Percentiles rank a stretch among this genome's conserved stretches.
Evolutionary conservation across 345 rosid species (phyloP).

Genomic region (Orychophragmus violaceus): DNA sequence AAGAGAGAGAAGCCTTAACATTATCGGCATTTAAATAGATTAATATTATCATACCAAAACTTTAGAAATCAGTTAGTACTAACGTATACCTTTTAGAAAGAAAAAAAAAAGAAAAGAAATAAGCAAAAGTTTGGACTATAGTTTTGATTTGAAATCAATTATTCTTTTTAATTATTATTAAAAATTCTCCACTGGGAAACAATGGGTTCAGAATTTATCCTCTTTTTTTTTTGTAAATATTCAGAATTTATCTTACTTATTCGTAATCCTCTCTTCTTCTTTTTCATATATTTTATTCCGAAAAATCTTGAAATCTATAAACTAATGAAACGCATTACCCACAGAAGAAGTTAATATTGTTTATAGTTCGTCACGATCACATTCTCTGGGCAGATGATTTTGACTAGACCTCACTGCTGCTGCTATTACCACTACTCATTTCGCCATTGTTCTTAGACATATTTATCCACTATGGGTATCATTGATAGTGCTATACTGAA

Average conservation of each 20-base stretch:
- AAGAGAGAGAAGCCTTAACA: too few relatives aligned
- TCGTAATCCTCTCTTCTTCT: constrained; percentile 2
- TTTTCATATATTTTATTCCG: background rate
- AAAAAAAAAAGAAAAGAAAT: background rate
- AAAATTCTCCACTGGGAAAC: background rate
- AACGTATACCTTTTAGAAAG: background rate
- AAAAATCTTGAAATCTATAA: background rate
- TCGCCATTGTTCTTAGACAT: background rate
- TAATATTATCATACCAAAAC: too few relatives aligned
- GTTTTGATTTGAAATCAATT: background rate
- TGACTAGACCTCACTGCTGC: background rate
- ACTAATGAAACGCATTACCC: background rate
- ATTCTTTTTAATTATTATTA: background rate
- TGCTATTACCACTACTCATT: background rate
- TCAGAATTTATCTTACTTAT: background rate
- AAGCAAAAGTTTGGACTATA: background rate
- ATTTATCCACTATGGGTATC: too few relatives aligned
- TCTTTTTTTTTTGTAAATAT: background rate
- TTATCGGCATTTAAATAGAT: too few relatives aligned
- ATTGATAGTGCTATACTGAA: too few relatives aligned
- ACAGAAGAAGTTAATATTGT: background rate
- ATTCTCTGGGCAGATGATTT: constrained; percentile 2
- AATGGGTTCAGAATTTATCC: background rate
- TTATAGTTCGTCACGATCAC: background rate
- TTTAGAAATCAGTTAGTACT: background rate